phyloP scores from a whole-genome alignment of 352 stramenopile genomes.

The Elongisporangium prolatum region DNA sequence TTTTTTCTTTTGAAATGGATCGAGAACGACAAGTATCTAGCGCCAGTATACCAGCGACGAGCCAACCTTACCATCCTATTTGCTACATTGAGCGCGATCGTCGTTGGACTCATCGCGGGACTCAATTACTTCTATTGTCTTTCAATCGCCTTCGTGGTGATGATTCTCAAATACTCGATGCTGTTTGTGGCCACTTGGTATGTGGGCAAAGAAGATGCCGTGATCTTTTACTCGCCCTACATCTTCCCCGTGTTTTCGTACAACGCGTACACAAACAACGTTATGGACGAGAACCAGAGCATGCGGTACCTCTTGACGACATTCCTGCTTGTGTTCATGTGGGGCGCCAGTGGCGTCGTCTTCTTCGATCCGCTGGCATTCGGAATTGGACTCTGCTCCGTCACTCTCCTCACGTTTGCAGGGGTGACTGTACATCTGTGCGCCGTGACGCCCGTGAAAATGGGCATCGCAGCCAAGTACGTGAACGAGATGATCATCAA shows the following conservation, averaged over 20 bases:
- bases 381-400: conserved; percentile 83
- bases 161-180: conserved; percentile 69
- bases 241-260: conserved; percentile 90
- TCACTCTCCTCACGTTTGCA: conserved; percentile 74
- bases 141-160: conserved; percentile 79
- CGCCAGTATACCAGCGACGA: conserved; percentile 50
- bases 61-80: conserved; percentile 34
- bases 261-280: conserved; percentile 88
- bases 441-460: conserved; percentile 79
- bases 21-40: conserved; percentile 79
- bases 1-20: conserved; percentile 83
- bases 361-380: conserved; percentile 89
- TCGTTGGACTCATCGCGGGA: conserved; percentile 36
- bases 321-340: conserved; percentile 72
- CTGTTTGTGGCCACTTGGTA: conserved; percentile 62
- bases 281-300: conserved; percentile 81
- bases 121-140: conserved; percentile 82
- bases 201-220: conserved; percentile 51
- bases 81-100: conserved; percentile 32
- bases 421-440: conserved; percentile 76
- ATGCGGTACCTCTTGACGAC: conserved; percentile 64
- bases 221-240: conserved; percentile 83
- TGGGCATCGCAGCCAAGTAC: conserved; percentile 86
- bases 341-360: conserved; percentile 84
- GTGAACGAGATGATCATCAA: conserved; percentile 87